These are phyloP conservation scores for Daldinia eschscholtzii DNA, from an alignment of 2,329 filamentous ascomycete genomes.

Conservation along the genomic window DNA sequence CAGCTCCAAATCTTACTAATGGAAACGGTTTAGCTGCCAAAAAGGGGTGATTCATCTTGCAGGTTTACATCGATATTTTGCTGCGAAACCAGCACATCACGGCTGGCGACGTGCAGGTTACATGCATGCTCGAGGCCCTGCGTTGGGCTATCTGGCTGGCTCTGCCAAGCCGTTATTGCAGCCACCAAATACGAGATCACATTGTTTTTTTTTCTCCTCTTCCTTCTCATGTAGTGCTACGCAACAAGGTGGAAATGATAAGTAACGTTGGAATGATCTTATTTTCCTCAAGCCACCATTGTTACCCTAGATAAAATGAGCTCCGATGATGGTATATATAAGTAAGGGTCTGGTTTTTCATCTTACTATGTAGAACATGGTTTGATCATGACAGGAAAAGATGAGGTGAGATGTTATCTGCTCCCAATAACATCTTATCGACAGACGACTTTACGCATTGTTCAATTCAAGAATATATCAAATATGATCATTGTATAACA, in stretches of 20 bases:
- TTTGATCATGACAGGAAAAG: constrained; percentile 1
- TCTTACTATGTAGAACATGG: not conserved
- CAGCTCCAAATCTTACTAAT: not conserved
- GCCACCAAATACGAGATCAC: constrained; percentile 38
- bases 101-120: constrained; percentile 11
- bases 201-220: constrained; percentile 7
- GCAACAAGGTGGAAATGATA: constrained; percentile 3
- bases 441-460: not conserved
- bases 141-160: constrained; percentile 28
- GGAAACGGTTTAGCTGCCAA: not conserved
- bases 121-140: constrained; percentile 12
- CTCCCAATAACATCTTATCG: not conserved
- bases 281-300: not conserved
- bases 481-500: not conserved
- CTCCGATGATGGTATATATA: not conserved
- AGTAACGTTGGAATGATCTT: not conserved
- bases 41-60: constrained; percentile 2
- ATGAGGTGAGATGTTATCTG: constrained; percentile 11
- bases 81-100: constrained; percentile 19
- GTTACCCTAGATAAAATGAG: not conserved
- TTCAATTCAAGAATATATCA: not conserved
- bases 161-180: constrained; percentile 36
- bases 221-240: constrained; percentile 3
- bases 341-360: not conserved
- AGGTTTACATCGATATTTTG: constrained; percentile 15